Evolutionary conservation across 129 eudicot genomes (phyloP).

Genomic region (Tanacetum coccineum): DNA sequence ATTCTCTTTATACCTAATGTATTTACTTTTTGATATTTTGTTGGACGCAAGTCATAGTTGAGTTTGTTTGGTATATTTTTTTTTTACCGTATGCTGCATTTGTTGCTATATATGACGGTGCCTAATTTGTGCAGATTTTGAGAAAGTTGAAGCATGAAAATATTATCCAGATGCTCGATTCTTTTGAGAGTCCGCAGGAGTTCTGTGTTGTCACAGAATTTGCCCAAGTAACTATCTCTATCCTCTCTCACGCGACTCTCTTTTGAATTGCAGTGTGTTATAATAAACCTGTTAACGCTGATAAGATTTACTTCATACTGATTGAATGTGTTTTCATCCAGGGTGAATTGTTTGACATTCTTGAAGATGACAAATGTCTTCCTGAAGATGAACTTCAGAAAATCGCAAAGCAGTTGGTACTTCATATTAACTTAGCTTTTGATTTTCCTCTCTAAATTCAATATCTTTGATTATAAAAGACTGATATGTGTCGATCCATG

Average conservation of each 20-base stretch:
- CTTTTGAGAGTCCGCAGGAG: slow-evolving; percentile 96
- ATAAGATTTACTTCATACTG: slow-evolving; percentile 11
- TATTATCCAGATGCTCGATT: slow-evolving; percentile 91
- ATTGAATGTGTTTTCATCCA: slow-evolving; percentile 23
- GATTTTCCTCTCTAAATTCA: background rate
- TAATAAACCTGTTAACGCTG: background rate
- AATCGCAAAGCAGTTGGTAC: slow-evolving; percentile 96
- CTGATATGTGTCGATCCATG: background rate
- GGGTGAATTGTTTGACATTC: slow-evolving; percentile 98
- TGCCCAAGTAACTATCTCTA: slow-evolving; percentile 60
- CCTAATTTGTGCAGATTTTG: slow-evolving; percentile 53
- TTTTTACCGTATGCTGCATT: no score
- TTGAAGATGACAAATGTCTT: slow-evolving; percentile 94
- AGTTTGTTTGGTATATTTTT: no score
- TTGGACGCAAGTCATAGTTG: background rate
- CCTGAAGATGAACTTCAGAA: slow-evolving; percentile 98
- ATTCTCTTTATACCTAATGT: background rate
- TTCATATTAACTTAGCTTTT: background rate
- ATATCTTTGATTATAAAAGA: background rate
- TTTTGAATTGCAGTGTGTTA: background rate
- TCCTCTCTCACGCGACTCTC: no score
- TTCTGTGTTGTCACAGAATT: slow-evolving; percentile 98
- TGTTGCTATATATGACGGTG: background rate
- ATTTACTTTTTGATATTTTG: background rate
- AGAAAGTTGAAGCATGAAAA: slow-evolving; percentile 95